Evolutionary conservation across 768 basidiomycete species (phyloP).

Genomic region (Macrocybe gigantea): DNA sequence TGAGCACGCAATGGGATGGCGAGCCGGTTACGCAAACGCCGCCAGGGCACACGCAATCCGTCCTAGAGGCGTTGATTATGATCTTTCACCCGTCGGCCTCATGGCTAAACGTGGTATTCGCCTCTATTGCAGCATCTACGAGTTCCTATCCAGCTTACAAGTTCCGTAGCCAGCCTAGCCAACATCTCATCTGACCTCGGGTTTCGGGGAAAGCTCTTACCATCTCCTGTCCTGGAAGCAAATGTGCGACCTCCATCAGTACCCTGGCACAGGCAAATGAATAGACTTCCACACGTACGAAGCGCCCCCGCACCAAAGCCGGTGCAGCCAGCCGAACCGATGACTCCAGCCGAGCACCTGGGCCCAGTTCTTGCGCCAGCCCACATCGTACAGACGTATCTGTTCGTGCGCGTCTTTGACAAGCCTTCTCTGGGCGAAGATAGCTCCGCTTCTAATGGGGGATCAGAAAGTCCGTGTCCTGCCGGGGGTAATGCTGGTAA

Average conservation of each 20-base stretch:
- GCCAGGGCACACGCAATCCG: no score
- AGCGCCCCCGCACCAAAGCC: constrained; percentile 56
- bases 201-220: constrained; percentile 62
- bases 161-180: constrained; percentile 53
- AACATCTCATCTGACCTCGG: constrained; percentile 62
- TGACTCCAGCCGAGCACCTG: constrained; percentile 61
- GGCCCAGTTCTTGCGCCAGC: constrained; percentile 64
- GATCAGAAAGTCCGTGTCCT: constrained; percentile 53
- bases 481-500: constrained; percentile 55
- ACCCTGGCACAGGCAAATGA: neutral
- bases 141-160: constrained; percentile 51
- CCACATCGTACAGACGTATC: constrained; percentile 66
- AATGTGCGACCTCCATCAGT: neutral
- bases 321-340: constrained; percentile 44
- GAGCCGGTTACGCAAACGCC: no score
- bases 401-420: constrained; percentile 58
- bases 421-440: constrained; percentile 57
- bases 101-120: no score
- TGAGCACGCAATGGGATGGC: constrained; percentile 8
- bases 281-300: constrained; percentile 60
- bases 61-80: constrained; percentile 3
- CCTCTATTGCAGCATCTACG: constrained; percentile 1
- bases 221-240: constrained; percentile 52
- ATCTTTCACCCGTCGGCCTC: constrained; percentile 12
- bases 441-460: constrained; percentile 69